Evolutionary conservation across 257 asterid species (phyloP), one percentile per base, ranked within the genome.

Genomic region (Capsicum baccatum): DNA sequence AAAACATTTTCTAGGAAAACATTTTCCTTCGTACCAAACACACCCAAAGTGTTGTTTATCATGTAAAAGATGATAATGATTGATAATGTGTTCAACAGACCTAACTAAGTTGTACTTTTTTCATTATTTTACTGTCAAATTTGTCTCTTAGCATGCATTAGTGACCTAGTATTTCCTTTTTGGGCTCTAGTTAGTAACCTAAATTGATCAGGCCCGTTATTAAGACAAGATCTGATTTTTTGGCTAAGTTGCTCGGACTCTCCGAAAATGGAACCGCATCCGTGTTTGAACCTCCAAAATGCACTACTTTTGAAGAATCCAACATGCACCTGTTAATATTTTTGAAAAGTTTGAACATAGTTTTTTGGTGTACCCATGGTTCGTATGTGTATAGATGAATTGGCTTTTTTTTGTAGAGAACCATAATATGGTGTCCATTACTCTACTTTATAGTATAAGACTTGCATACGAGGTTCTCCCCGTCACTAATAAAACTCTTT

Each of bases 81-180:
- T 10, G 33, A 69, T 42, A 39, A 69, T 42, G 15, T 42, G 35
- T 69, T 69, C 79, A 69, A 69, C 55, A 42, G 1, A 69, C 78
- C 26, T 69, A 69, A 16, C 54, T 39, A 39, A 35, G 78, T 42
- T 39, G 15, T 69, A 69, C 55, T 8, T 68, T 16, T 69, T 26
- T 69, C 78, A 69, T 16, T 69, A 69, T 69, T 69, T 69, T 69
- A 69, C 54, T 69, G 33, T 69, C 78, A 39, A 8, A 39, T 69
- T 39, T 37, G 8, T 37, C 76, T 39, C 54, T 39, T 8, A 39
- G 6, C 78, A 69, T 39, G 14, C 33, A 16, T 39, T 15, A 39
- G 26, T 69, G 55, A 39, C 78, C 78, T 39, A 69, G 55, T 39
- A 69, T 39, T 69, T 69, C 73, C 73, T 69, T 39, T 69, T 0